Evolutionary conservation across 208 protist genomes (phyloP).

Genomic region (Crithidia brevicula): DNA sequence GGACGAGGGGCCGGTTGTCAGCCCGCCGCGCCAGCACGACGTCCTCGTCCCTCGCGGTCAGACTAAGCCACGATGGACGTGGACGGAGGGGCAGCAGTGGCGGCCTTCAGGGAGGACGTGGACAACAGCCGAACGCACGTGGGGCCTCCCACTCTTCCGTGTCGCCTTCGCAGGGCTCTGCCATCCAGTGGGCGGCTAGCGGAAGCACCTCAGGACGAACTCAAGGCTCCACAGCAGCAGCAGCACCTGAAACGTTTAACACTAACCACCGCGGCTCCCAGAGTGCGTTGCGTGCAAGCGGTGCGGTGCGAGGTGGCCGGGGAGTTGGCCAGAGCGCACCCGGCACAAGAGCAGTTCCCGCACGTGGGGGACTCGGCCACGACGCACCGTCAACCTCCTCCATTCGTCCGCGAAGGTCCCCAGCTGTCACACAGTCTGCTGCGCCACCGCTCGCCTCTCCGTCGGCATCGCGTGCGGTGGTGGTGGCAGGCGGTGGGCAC

Average conservation of each 20-base stretch:
- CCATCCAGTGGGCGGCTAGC: slow-evolving; percentile 2
- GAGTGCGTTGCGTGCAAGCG: background rate
- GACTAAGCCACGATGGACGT: background rate
- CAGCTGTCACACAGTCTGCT: background rate
- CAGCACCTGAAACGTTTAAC: background rate
- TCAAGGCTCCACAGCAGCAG: background rate
- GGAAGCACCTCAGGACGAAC: background rate
- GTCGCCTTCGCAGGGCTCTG: background rate
- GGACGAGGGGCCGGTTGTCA: no score
- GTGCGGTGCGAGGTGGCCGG: background rate
- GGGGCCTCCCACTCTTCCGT: background rate
- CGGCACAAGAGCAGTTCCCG: background rate
- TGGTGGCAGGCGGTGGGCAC: background rate
- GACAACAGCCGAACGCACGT: no score
- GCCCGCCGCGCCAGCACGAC: no score
- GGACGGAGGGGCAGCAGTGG: background rate
- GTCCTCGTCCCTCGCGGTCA: no score
- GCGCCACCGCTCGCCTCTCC: background rate
- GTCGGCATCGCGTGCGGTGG: background rate
- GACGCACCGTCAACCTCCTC: background rate
- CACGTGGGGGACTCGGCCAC: background rate
- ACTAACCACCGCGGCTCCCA: background rate
- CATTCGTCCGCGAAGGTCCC: slow-evolving; percentile 1
- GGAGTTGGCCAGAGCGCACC: background rate
- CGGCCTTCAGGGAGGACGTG: no score